Base-by-base conservation (phyloP, 768 basidiomycete species). In the Pholiota microspora region DNA sequence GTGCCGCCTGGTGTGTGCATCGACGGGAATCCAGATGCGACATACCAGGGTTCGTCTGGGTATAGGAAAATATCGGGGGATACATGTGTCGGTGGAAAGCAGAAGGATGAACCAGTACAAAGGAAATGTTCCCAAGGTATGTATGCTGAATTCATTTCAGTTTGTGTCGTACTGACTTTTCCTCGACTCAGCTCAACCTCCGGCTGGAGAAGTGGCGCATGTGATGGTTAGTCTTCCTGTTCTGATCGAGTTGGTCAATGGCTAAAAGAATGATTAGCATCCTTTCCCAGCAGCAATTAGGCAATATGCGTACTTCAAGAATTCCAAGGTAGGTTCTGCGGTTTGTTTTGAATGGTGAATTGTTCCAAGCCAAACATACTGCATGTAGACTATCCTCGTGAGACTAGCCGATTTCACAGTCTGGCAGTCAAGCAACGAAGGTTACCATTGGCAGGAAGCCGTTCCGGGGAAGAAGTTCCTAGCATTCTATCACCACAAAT, bases 341-440 rank as follows among this genome's bases (percentile, higher is more conserved):
- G n/a, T 23, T 13, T 15, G 12, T 23, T 23, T 2, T 21, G 5
- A 23, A 6, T n/a, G n/a, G 7, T 1, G 2, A 9, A 1, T 23
- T 42, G 7, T 7, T 1, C 40, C 23, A 4, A 21, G 8, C 23
- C 6, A 31, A 4, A n/a, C 45, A 34, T 21, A 23, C 42, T 36
- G 51, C 57, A 49, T 8, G n/a, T 32, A 92, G 82, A 94, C 94
- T 0, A 81, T 98, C 52, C 81, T 99, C 28, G 84, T 92, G 35
- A 86, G 91, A 5, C 79, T 97, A 2, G 67, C 68, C 1, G 94
- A 98, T 64, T 70, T 83, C 57, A 78, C 82, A 0, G 77, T 98
- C 51, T 98, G 93, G 93, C 94, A 98, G 73, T 97, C 94, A 0
- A 84, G 83, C 62, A 98, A 94, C 66, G 95, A 99, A 70, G 97